These are phyloP conservation scores for Linanthus parryae DNA, from an alignment of 148 eudicot genomes.

Conservation along the genomic window DNA sequence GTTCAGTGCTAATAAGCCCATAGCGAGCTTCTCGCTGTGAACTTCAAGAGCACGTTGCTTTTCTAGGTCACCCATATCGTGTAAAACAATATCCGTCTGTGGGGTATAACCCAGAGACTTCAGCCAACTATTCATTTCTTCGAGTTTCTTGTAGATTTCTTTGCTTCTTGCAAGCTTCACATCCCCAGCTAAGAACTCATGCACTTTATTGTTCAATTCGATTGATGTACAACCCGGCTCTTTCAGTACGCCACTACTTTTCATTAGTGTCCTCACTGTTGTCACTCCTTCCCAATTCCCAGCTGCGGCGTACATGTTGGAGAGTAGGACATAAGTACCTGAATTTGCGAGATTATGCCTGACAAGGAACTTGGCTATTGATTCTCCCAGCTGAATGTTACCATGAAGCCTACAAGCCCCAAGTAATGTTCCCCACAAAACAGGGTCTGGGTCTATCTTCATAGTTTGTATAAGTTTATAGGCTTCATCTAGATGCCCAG, in stretches of 20 bases:
- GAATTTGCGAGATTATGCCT: slow-evolving; percentile 45
- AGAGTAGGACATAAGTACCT: slow-evolving; percentile 75
- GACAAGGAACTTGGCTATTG: slow-evolving; percentile 48
- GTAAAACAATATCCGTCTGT: slow-evolving; percentile 49
- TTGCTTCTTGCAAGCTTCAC: slow-evolving; percentile 59
- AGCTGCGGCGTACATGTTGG: slow-evolving; percentile 65
- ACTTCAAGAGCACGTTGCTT: slow-evolving; percentile 58
- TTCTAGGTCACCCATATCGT: slow-evolving; percentile 45
- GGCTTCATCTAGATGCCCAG: slow-evolving; percentile 72
- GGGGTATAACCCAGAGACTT: slow-evolving; percentile 52
- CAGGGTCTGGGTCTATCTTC: slow-evolving; percentile 48
- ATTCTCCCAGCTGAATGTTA: slow-evolving; percentile 47
- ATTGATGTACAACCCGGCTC: slow-evolving; percentile 97
- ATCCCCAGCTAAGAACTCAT: slow-evolving; percentile 93
- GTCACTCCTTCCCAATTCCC: slow-evolving; percentile 79
- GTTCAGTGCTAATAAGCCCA: slow-evolving; percentile 69
- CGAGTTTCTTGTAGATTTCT: slow-evolving; percentile 71
- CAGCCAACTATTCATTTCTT: slow-evolving; percentile 54
- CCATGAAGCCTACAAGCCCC: slow-evolving; percentile 78
- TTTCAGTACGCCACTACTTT: slow-evolving; percentile 52
- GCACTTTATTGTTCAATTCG: slow-evolving; percentile 63
- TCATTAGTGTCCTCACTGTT: slow-evolving; percentile 67
- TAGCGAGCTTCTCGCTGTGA: slow-evolving; percentile 83
- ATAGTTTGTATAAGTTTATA: slow-evolving; percentile 50
- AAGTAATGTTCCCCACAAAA: slow-evolving; percentile 76